Evolutionary conservation across 192 early-diverging fungal species (phyloP).

Genomic region (Coemansia sp.): DNA sequence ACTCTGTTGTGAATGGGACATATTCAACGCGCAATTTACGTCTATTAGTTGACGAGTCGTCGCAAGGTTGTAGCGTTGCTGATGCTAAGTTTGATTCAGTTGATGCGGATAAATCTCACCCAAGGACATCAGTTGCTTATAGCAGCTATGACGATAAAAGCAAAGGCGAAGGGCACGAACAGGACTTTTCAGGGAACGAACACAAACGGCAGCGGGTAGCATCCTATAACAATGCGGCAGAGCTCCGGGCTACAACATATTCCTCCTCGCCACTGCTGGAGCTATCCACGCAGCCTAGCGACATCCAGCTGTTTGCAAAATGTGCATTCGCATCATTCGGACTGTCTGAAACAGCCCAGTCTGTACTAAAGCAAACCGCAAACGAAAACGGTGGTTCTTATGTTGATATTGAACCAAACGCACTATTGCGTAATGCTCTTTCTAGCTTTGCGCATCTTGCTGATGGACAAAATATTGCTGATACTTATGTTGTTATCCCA

Average conservation of each 20-base stretch:
- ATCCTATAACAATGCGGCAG: background rate
- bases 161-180: background rate
- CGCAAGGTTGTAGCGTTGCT: slow-evolving; percentile 9
- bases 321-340: slow-evolving; percentile 45
- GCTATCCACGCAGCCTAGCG: slow-evolving; percentile 1
- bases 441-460: background rate
- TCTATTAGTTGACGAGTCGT: slow-evolving; percentile 9
- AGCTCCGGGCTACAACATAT: background rate
- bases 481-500: slow-evolving; percentile 31
- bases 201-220: background rate
- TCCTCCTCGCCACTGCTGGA: slow-evolving; percentile 17
- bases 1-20: background rate
- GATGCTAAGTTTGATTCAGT: slow-evolving; percentile 16
- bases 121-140: background rate
- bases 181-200: background rate
- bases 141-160: too few species aligned
- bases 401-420: slow-evolving; percentile 8
- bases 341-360: slow-evolving; percentile 3
- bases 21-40: background rate
- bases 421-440: slow-evolving; percentile 4
- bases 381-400: slow-evolving; percentile 29
- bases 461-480: background rate
- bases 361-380: slow-evolving; percentile 22
- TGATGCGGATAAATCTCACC: background rate
- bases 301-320: slow-evolving; percentile 13